Conservation (phyloP, 805 yeast genomes). For the Suhomyces sp. region DNA sequence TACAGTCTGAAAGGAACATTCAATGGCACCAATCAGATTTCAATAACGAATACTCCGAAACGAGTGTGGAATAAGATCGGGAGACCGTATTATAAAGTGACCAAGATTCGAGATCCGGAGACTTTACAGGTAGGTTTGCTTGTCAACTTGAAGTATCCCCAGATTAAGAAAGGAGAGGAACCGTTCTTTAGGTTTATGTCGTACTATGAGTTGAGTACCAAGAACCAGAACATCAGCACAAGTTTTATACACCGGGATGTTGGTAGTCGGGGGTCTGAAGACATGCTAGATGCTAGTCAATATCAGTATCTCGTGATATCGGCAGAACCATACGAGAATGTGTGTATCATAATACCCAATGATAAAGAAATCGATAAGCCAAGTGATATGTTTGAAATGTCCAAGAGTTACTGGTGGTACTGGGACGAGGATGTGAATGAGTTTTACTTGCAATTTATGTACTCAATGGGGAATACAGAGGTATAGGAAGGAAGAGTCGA, state of each 20-base stretch:
- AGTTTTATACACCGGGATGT: constrained; percentile 21
- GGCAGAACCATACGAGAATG: constrained; percentile 88
- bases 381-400: constrained; percentile 20
- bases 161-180: constrained; percentile 39
- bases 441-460: constrained; percentile 71
- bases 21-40: constrained; percentile 14
- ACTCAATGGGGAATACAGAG: no score
- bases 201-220: constrained; percentile 56
- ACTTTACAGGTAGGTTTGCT: constrained; percentile 63
- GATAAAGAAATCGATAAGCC: constrained; percentile 49
- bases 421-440: constrained; percentile 73
- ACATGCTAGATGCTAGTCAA: constrained; percentile 27
- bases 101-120: constrained; percentile 65
- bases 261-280: no score
- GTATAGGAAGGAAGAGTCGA: no score
- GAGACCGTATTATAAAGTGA: constrained; percentile 65
- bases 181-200: constrained; percentile 80
- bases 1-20: constrained; percentile 14
- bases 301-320: constrained; percentile 75
- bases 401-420: constrained; percentile 55
- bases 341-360: constrained; percentile 73
- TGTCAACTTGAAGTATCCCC: constrained; percentile 58
- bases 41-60: constrained; percentile 42
- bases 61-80: constrained; percentile 62
- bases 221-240: constrained; percentile 40